These are phyloP conservation scores for Oenanthe sinensis DNA, from an alignment of 129 eudicot genomes.

Conservation along the genomic window DNA sequence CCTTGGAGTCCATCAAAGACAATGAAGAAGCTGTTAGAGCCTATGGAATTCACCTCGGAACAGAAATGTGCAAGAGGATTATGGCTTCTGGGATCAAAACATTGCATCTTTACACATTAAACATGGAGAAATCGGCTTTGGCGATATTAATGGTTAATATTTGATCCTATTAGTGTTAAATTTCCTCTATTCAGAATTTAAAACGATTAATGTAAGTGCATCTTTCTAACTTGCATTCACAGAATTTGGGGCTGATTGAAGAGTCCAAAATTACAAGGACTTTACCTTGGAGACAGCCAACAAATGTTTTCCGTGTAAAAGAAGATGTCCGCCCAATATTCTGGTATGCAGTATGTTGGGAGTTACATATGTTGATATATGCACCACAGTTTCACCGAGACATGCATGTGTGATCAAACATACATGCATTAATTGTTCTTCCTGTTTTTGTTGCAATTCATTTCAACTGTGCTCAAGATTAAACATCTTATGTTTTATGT, in stretches of 20 bases:
- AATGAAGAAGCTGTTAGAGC: constrained; percentile 97
- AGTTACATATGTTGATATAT: not conserved
- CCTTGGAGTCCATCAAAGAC: constrained; percentile 97
- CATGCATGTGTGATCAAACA: not conserved
- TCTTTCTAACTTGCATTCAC: constrained; percentile 11
- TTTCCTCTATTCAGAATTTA: constrained; percentile 4
- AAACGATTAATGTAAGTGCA: not conserved
- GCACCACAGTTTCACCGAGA: not conserved
- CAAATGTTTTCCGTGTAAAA: constrained; percentile 77
- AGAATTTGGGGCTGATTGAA: constrained; percentile 94
- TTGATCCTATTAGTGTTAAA: constrained; percentile 1
- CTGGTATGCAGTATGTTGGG: constrained; percentile 45
- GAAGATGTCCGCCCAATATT: constrained; percentile 95
- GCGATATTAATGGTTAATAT: constrained; percentile 68
- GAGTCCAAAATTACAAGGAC: constrained; percentile 85
- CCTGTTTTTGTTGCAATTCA: not conserved
- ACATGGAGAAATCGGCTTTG: constrained; percentile 96
- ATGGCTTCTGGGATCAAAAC: constrained; percentile 89
- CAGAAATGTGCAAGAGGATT: constrained; percentile 99
- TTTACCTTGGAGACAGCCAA: constrained; percentile 92
- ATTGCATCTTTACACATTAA: constrained; percentile 85
- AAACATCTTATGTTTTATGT: not conserved
- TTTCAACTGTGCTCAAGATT: not conserved
- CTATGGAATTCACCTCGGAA: constrained; percentile 87
- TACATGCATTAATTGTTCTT: not conserved